Base-by-base conservation (phyloP, 1,284 basidiomycete genomes). In the Apiotrichum siamense region DNA sequence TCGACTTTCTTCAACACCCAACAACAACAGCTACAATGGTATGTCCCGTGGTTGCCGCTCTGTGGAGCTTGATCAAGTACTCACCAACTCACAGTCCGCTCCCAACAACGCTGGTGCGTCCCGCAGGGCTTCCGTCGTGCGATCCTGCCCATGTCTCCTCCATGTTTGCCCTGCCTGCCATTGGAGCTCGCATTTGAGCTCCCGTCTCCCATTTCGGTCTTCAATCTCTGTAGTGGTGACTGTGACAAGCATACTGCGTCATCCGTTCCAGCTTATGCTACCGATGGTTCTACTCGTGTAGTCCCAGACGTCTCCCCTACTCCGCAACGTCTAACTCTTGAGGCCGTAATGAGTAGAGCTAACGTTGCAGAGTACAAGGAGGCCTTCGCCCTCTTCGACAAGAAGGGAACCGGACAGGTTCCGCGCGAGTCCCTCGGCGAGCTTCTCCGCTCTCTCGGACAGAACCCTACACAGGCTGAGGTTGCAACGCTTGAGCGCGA, bases 381-480 rank as follows among this genome's bases (percentile, higher is more conserved):
- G 75, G 93, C 93, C 6, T 97, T 97, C 69, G 91, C 92, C 29
- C 84, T 98, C 24, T 97, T 97, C 72, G 94, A 98, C 79, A 98
- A 98, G 79, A 85, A 86, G 64, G 93, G 94, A 27, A 89, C 87
- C 3, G 91, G 92, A 18, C 80, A 86, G 37, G 88, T 98, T 31
- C 85, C 89, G 10, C 79, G 87, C 17, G 88, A 93, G 61, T 87
- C 85, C 1, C 79, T 98, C 1, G 94, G 94, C n/a, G 94, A 98
- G 75, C 83, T 98, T 7, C 78, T 98, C 18, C 84, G 96, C 44
- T 91, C 92, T 0, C 78, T 98, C 1, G 96, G 96, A 1, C 94
- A 98, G 78, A 98, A 98, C 74, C 94, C 94, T 7, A 98, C 96
- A 0, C 94, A 98, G 74, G 87, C 89, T 24, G 92, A 98, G 75